A percentile compares a stretch with the other conserved stretches of the same genome.
Evolutionary conservation across 495 filamentous ascomycete genomes (phyloP).

Genomic region (Podospora anserina): DNA sequence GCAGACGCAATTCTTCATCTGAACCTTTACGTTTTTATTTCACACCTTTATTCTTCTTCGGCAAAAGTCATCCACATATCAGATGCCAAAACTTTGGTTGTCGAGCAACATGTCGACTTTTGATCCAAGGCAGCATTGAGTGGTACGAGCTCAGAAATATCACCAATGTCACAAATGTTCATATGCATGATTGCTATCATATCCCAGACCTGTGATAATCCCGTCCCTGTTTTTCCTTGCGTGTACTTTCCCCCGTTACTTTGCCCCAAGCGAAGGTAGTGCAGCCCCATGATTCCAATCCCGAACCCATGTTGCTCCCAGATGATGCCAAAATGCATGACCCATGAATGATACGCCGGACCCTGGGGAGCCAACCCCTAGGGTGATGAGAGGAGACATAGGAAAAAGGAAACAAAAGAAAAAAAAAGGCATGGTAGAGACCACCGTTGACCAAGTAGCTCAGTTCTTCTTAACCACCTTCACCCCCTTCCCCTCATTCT

Average conservation of each 20-base stretch:
- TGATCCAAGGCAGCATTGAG: no score
- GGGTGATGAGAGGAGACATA: not conserved
- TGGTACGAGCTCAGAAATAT: no score
- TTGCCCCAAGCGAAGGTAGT: not conserved
- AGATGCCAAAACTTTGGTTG: no score
- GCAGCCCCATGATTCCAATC: slow-evolving; percentile 1
- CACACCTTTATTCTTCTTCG: no score
- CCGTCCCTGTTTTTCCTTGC: not conserved
- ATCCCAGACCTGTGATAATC: not conserved
- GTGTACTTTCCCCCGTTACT: not conserved
- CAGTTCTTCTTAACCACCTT: slow-evolving; percentile 42
- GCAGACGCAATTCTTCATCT: no score
- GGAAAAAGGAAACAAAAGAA: not conserved
- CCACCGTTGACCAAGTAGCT: not conserved
- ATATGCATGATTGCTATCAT: not conserved
- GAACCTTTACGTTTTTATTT: no score
- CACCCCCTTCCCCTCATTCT: slow-evolving; percentile 46
- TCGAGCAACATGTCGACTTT: no score
- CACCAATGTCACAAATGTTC: not conserved
- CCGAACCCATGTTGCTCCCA: slow-evolving; percentile 6
- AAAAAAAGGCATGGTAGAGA: not conserved
- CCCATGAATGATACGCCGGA: not conserved
- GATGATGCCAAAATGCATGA: not conserved
- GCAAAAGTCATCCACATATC: no score
- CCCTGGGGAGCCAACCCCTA: not conserved